Evolutionary conservation across 495 filamentous ascomycete genomes (phyloP), one percentile per base, ranked within the genome.

Genomic region (Penicillium canescens): DNA sequence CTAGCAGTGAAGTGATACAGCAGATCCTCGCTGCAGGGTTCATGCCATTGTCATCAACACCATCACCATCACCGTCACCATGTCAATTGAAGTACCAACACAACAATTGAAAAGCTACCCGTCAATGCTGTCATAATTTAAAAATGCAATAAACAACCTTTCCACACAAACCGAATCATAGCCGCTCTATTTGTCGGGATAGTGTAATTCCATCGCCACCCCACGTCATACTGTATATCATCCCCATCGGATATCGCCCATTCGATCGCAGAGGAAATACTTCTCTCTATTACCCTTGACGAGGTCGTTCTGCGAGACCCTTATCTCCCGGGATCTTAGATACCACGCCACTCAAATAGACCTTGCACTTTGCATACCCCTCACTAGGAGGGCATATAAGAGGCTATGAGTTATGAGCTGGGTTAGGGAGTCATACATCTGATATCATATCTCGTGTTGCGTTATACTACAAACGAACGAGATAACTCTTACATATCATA

Each of bases 171-270:
- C 28, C 9, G 2, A 10, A 31, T 7, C 18, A 12, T 5, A 42
- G n/a, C 20, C 10, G n/a, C 42, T 42, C 41, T 4, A 42, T 42
- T 23, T 42, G 14, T 31, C 28, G 28, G 28, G 28, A 8, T 9
- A 7, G 9, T 8, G 7, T 38, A 33, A 37, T 42, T 6, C 18
- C 31, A 47, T 53, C 37, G 55, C 50, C 55, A 57, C 55, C 43
- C 14, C 49, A 46, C 52, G 46, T 59, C 52, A 59, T 45, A 31
- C 28, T 7, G 6, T 31, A 31, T 4, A n/a, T 40, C 26, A 24
- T 13, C 21, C 20, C n/a, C 34, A 34, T 24, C 31, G 49, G 9
- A 31, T 7, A 31, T 31, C 28, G 24, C 24, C 24, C 24, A 31
- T 31, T 31, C 9, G 6, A 33, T 21, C 33, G 2, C 46, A 40